A percentile compares a stretch with the other conserved stretches of the same genome.
phyloP scores from a whole-genome alignment of 176 grass and related monocot genomes.

The Oryza australiensis region DNA sequence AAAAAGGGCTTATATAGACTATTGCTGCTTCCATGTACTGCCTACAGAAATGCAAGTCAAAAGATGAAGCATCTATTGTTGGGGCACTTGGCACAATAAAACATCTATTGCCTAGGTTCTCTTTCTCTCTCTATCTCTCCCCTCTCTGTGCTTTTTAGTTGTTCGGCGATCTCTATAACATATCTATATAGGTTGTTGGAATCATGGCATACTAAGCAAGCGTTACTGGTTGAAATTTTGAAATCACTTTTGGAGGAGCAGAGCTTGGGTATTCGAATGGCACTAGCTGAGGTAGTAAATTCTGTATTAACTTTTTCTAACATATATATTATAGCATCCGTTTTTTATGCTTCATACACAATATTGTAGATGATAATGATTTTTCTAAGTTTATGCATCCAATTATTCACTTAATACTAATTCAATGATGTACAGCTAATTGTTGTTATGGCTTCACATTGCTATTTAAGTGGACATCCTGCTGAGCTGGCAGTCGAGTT shows the following conservation, averaged over 20 bases:
- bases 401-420: conserved; percentile 34
- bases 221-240: conserved; percentile 79
- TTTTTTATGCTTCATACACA: neutral
- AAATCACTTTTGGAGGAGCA: conserved; percentile 84
- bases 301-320: neutral
- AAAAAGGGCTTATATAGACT: conserved; percentile 23
- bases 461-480: conserved; percentile 79
- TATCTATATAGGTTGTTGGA: conserved; percentile 74
- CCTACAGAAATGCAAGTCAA: conserved; percentile 90
- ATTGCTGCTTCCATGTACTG: conserved; percentile 30
- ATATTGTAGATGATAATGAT: conserved; percentile 9
- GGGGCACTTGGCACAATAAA: conserved; percentile 82
- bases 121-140: neutral
- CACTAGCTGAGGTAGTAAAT: conserved; percentile 69
- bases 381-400: conserved; percentile 22
- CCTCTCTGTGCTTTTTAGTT: conserved; percentile 12
- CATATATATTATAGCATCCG: neutral
- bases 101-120: conserved; percentile 90
- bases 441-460: conserved; percentile 99
- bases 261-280: conserved; percentile 76
- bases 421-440: conserved; percentile 77
- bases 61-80: conserved; percentile 87
- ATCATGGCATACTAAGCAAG: conserved; percentile 87
- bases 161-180: neutral
- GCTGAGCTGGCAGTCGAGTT: conserved; percentile 84